Percentiles rank a stretch among this genome's conserved stretches.
phyloP scores from a whole-genome alignment of 108 stramenopile species.

The Nitzschia putrida region DNA sequence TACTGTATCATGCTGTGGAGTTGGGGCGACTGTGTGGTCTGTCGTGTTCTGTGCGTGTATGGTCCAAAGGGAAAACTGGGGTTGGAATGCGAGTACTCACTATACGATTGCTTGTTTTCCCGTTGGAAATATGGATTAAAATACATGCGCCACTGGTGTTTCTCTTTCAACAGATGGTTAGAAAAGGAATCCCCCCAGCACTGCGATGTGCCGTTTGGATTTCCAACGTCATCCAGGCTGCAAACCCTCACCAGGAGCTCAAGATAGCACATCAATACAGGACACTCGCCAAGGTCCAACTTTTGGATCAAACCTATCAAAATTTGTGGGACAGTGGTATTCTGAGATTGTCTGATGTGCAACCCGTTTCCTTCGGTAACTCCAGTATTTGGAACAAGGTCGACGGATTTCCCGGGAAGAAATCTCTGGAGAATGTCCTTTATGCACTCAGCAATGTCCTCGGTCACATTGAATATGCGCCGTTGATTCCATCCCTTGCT shows the following conservation, averaged over 20 bases:
- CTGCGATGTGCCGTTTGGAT: conserved; percentile 87
- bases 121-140: too few relatives aligned
- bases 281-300: conserved; percentile 51
- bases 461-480: conserved; percentile 66
- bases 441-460: conserved; percentile 55
- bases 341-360: conserved; percentile 10
- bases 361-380: conserved; percentile 34
- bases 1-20: too few relatives aligned
- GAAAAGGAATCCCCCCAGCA: conserved; percentile 69
- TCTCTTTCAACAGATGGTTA: conserved; percentile 67
- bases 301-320: conserved; percentile 52
- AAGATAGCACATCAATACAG: conserved; percentile 62
- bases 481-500: conserved; percentile 61
- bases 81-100: too few relatives aligned
- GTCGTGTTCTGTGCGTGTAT: too few relatives aligned
- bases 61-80: too few relatives aligned
- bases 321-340: conserved; percentile 13
- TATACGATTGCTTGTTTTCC: not conserved
- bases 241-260: conserved; percentile 54
- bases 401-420: conserved; percentile 17
- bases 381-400: conserved; percentile 10
- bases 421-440: conserved; percentile 51
- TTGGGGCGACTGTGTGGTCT: too few relatives aligned
- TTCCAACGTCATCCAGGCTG: conserved; percentile 62
- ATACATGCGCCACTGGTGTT: too few relatives aligned